phyloP scores from a whole-genome alignment of 805 yeast species.

The Candida railenensis region DNA sequence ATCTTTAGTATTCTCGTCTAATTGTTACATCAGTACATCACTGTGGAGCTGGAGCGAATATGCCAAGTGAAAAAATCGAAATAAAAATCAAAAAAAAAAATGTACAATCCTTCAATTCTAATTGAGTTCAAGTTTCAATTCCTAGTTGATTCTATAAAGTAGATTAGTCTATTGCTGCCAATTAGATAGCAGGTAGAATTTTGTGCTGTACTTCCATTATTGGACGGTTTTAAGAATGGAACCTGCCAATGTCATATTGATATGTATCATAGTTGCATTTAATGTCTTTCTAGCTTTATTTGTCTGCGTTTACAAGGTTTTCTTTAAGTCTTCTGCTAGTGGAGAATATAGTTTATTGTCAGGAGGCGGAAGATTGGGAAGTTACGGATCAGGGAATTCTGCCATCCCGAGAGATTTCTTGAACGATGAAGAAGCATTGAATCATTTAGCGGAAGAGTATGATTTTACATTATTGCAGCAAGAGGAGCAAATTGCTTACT shows the following conservation, averaged over 20 bases:
- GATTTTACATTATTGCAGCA: slow-evolving; percentile 37
- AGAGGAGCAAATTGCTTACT: slow-evolving; percentile 38
- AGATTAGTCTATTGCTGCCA: background rate
- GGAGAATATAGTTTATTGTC: slow-evolving; percentile 3
- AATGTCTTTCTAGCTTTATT: background rate
- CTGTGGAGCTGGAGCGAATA: background rate
- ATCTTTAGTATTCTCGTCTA: background rate
- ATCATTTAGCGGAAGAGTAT: slow-evolving; percentile 33
- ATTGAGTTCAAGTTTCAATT: too few relatives aligned
- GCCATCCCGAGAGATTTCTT: slow-evolving; percentile 35
- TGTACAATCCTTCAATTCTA: background rate
- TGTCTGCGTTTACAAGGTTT: background rate
- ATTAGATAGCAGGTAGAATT: background rate
- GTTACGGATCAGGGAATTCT: background rate
- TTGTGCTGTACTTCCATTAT: background rate
- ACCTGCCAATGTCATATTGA: background rate
- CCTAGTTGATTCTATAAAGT: background rate
- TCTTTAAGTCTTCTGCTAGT: background rate
- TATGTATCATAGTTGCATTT: background rate
- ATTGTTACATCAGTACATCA: background rate
- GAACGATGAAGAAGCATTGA: slow-evolving; percentile 39
- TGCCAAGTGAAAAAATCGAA: background rate
- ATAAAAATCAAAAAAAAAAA: too few relatives aligned
- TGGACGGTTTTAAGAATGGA: background rate
- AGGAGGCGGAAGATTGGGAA: background rate